Conservation (phyloP, 2,329 filamentous ascomycete genomes). For the Fusarium sp. region DNA sequence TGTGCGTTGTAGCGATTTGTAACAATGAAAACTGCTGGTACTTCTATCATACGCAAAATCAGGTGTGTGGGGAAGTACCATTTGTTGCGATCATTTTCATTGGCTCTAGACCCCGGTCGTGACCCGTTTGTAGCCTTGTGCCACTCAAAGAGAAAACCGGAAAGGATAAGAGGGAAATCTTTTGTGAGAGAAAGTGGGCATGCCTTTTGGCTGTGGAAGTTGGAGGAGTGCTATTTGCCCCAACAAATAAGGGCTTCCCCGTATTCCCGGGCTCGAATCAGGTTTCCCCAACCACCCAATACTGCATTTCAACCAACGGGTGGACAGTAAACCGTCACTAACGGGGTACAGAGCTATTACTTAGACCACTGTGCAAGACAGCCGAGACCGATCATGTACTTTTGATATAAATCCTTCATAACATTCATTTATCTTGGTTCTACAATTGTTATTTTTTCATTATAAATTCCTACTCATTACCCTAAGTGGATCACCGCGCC, state of each 20-base stretch:
- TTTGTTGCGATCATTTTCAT: too few species aligned
- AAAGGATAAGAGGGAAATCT: constrained; percentile 1
- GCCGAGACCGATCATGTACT: background rate
- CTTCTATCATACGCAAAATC: too few species aligned
- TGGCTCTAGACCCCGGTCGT: background rate
- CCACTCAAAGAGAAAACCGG: background rate
- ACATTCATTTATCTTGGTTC: background rate
- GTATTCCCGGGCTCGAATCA: background rate
- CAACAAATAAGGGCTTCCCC: constrained; percentile 2
- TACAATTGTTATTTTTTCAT: background rate
- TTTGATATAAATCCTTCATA: background rate
- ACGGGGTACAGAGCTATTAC: constrained; percentile 2
- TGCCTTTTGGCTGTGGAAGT: constrained; percentile 1
- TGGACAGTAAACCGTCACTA: background rate
- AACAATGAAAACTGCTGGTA: too few species aligned
- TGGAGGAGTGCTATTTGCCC: constrained; percentile 1
- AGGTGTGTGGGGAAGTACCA: too few species aligned
- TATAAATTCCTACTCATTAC: background rate
- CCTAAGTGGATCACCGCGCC: background rate
- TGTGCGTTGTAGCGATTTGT: too few species aligned
- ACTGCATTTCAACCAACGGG: background rate
- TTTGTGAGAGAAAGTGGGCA: background rate
- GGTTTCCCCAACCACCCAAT: constrained; percentile 3
- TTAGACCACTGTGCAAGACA: background rate
- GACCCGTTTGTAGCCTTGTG: background rate